A percentile compares a stretch with the other conserved stretches of the same genome.
Evolutionary conservation across 352 stramenopile species (phyloP).

Genomic region (Phytophthora pseudosyringae): DNA sequence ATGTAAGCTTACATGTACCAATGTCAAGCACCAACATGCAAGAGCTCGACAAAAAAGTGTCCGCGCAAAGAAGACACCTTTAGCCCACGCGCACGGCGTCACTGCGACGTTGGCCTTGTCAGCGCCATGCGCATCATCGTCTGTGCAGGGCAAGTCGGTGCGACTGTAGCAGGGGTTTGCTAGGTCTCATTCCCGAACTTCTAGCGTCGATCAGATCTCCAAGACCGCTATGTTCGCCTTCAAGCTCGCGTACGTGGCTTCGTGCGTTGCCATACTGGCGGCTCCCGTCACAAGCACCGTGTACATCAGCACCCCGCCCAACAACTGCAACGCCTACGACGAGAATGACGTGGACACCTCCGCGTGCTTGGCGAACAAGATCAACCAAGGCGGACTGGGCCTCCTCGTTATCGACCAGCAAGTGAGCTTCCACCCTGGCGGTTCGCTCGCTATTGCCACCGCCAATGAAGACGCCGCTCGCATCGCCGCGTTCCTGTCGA

Average conservation of each 20-base stretch:
- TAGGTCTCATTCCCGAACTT: slow-evolving; percentile 1
- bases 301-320: slow-evolving; percentile 17
- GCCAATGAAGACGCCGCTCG: slow-evolving; percentile 87
- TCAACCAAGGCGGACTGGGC: slow-evolving; percentile 47
- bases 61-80: slow-evolving; percentile 7
- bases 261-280: slow-evolving; percentile 7
- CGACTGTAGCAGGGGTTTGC: slow-evolving; percentile 8
- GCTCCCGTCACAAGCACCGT: slow-evolving; percentile 1
- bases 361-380: slow-evolving; percentile 34
- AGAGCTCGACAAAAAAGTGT: not conserved
- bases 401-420: slow-evolving; percentile 95
- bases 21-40: too few species aligned
- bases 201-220: not conserved
- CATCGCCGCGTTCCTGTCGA: slow-evolving; percentile 86
- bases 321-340: slow-evolving; percentile 30
- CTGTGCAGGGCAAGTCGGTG: not conserved
- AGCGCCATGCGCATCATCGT: slow-evolving; percentile 10
- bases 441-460: slow-evolving; percentile 90
- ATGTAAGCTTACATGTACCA: too few species aligned
- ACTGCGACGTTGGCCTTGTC: slow-evolving; percentile 16
- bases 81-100: slow-evolving; percentile 12
- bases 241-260: slow-evolving; percentile 7
- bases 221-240: slow-evolving; percentile 9
- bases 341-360: slow-evolving; percentile 31
- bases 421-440: slow-evolving; percentile 94